Evolutionary conservation across 225 moss, liverwort and hornwort genomes (phyloP), one percentile per base, ranked within the genome.

Genomic region (Bryoerythrophyllum caledonicum): DNA sequence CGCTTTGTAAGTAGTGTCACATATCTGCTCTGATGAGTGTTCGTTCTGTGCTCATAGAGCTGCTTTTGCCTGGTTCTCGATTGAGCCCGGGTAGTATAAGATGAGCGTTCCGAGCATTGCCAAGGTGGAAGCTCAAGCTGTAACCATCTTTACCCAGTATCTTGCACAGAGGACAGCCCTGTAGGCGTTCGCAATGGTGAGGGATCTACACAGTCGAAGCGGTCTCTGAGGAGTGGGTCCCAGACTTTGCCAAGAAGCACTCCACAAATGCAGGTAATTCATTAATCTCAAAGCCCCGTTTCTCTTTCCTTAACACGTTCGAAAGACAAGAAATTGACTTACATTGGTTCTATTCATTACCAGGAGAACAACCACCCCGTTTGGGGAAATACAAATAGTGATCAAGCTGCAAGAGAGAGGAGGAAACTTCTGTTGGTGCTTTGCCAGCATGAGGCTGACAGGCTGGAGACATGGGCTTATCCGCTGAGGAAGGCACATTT

Each of bases 381-480:
- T 58, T 92, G 88, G 90, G 80, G 84, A 32, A 81, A 72, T 41
- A 54, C 28, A 60, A 84, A 91, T 37, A 82, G 78, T 70, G 91
- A 90, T 65, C 21, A 67, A 59, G 76, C 68, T 72, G 61, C 79
- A 64, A 81, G 70, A 41, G 91, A 90, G 34, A 85, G 77, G 74
- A 82, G 79, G 63, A 92, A 86, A 76, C 84, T 94, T 16, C 81
- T 94, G 7, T 52, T 90, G 64, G 74, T 92, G 80, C 87, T 94
- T 78, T 89, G 88, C 80, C 92, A 90, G 63, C 84, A 90, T 79
- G 94, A 94, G 80, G 79, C 92, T 61, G 94, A 94, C 67, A 86
- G 94, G 78, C 77, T 94, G 72, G 94, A 94, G 70, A 89, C 90
- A 52, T 94, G 94, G 94, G 94, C 94, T 52, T 80, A 87, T 78